Evolutionary conservation across 2,329 filamentous ascomycete species (phyloP), one percentile per base, ranked within the genome.

Genomic region (Botrytis paeoniae): DNA sequence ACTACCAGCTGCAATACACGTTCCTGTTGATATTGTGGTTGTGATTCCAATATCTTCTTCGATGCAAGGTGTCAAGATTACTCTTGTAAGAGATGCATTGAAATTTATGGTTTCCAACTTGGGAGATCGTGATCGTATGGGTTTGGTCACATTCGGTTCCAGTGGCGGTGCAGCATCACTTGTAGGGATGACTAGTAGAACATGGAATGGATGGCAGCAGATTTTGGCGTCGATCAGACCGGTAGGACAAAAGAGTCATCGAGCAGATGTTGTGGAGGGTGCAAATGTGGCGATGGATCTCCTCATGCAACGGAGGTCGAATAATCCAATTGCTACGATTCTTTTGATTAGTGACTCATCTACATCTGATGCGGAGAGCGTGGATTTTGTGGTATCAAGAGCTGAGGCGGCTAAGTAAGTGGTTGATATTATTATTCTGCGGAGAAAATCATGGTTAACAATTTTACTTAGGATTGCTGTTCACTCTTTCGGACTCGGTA

Each of bases 21-120:
- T 98, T 25, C 95, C 96, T 2, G 89, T 98, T 71, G 96, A 99
- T 80, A 91, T 99, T 43, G 95, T 99, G 0, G 94, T 98, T 0
- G 96, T 99, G 35, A 95, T 99, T 48, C 96, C 96, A 0, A 94
- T 99, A 9, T 98, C 96, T 0, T 97, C 95, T 1, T 98, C 96
- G 0, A 99, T 98, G 95, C 96, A 98, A 82, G 96, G 96, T n/a
- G 89, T 99, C 74, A 99, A 99, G 84, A 98, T 98, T 80, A 97
- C 95, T 75, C 86, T 99, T 1, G 89, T 99, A 22, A 91, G 94
- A 60, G 96, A 99, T 82, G 92, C 95, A 0, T 86, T 99, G 51
- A 93, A 93, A 74, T 99, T 98, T 81, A 91, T 99, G 82, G 93
- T 99, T 3, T 88, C 92, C 77, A 95, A 90, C 65, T 89, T 99